Percentiles rank a stretch among this genome's conserved stretches.
These are phyloP conservation scores for Pontederia crassipes DNA, from an alignment of 176 grass and related monocot genomes.

Conservation along the genomic window DNA sequence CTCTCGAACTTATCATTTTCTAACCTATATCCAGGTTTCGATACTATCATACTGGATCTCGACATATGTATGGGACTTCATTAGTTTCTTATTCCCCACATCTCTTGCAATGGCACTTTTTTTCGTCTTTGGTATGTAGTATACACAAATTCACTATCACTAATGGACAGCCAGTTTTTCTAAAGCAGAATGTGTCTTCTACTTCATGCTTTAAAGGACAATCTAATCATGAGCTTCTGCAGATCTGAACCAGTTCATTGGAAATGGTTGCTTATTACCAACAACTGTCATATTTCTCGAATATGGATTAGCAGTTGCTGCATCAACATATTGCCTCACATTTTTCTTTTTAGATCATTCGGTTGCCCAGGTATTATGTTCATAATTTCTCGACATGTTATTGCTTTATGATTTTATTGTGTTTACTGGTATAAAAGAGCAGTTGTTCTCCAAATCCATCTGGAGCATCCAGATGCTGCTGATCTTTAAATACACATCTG, in stretches of 20 bases:
- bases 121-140: conserved; percentile 34
- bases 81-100: conserved; percentile 41
- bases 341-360: conserved; percentile 43
- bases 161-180: background rate
- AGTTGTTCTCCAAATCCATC: background rate
- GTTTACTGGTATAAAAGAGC: no score
- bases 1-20: conserved; percentile 4
- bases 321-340: conserved; percentile 44
- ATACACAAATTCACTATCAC: background rate
- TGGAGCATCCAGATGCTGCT: background rate
- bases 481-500: background rate
- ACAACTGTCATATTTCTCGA: conserved; percentile 31
- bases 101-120: conserved; percentile 32
- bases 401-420: no score
- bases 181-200: no score
- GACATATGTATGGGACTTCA: conserved; percentile 43
- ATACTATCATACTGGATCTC: conserved; percentile 43
- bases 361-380: conserved; percentile 31
- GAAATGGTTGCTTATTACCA: conserved; percentile 33
- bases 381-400: no score
- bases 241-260: conserved; percentile 45
- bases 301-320: conserved; percentile 34
- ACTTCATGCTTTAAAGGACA: background rate
- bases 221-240: background rate
- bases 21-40: conserved; percentile 26